Percentiles rank a stretch among this genome's conserved stretches.
These are phyloP conservation scores for Kickxella alabastrina DNA, from an alignment of 192 early-diverging fungal species.

Conservation along the genomic window DNA sequence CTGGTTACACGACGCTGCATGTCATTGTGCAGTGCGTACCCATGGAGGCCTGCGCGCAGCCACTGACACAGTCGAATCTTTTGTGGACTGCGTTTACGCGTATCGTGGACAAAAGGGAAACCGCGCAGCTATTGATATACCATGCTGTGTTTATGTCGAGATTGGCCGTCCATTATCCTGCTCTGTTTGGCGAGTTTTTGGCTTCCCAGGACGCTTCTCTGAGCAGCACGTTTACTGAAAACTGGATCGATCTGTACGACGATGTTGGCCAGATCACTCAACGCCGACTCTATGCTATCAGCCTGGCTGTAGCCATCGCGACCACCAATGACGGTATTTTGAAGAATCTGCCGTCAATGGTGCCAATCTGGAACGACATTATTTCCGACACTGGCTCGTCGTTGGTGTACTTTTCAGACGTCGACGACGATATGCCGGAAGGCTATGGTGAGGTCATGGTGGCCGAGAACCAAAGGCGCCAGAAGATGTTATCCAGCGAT, in stretches of 20 bases:
- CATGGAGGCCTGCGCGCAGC: neutral
- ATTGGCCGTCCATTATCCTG: slow-evolving; percentile 28
- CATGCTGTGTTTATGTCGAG: slow-evolving; percentile 38
- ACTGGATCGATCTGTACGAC: slow-evolving; percentile 35
- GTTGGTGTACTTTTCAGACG: slow-evolving; percentile 16
- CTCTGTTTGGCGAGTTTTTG: slow-evolving; percentile 35
- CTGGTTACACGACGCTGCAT: slow-evolving; percentile 31
- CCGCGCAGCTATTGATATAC: slow-evolving; percentile 14
- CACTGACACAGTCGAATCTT: slow-evolving; percentile 13
- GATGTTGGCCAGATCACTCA: slow-evolving; percentile 26
- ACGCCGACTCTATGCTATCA: slow-evolving; percentile 30
- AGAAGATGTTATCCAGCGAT: slow-evolving; percentile 20
- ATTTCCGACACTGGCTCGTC: slow-evolving; percentile 40
- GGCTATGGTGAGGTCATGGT: slow-evolving; percentile 10
- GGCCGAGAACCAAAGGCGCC: slow-evolving; percentile 25
- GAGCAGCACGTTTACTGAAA: slow-evolving; percentile 14
- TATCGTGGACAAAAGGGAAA: slow-evolving; percentile 34
- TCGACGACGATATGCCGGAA: slow-evolving; percentile 15
- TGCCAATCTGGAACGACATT: slow-evolving; percentile 47
- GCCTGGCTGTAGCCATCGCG: slow-evolving; percentile 26
- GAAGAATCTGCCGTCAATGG: slow-evolving; percentile 23
- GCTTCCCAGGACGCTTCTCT: slow-evolving; percentile 17
- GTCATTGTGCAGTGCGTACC: slow-evolving; percentile 34
- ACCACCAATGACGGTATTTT: slow-evolving; percentile 35
- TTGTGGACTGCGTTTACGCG: slow-evolving; percentile 40